Evolutionary conservation across 306 rosid species (phyloP).

Genomic region (Cicer bijugum): DNA sequence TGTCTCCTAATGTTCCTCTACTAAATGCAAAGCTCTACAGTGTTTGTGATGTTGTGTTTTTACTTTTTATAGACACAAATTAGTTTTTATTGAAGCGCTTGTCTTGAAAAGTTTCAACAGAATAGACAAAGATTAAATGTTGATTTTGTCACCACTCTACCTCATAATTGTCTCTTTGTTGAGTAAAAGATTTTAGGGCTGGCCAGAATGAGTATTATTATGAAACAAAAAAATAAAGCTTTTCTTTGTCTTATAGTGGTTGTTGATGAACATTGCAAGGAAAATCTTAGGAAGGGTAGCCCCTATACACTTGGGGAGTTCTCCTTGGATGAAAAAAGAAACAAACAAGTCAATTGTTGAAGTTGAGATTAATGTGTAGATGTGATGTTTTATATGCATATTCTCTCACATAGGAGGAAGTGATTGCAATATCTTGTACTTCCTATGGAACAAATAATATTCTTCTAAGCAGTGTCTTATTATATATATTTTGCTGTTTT

Average conservation of each 20-base stretch:
- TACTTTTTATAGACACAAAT: slow-evolving; percentile 44
- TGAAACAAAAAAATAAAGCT: slow-evolving; percentile 22
- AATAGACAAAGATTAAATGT: slow-evolving; percentile 42
- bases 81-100: slow-evolving; percentile 1
- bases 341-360: slow-evolving; percentile 35
- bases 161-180: slow-evolving; percentile 35
- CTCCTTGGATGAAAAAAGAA: slow-evolving; percentile 38
- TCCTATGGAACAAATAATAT: slow-evolving; percentile 38
- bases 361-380: background rate
- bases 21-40: slow-evolving; percentile 43
- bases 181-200: background rate
- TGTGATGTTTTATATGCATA: background rate
- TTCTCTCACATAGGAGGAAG: slow-evolving; percentile 35
- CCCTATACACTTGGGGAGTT: slow-evolving; percentile 40
- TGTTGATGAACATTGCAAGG: slow-evolving; percentile 44
- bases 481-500: too few species aligned
- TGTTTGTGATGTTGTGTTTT: slow-evolving; percentile 27
- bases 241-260: slow-evolving; percentile 26
- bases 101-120: slow-evolving; percentile 13
- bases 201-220: too few species aligned
- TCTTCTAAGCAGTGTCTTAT: slow-evolving; percentile 20
- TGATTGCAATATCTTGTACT: background rate
- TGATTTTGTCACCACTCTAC: slow-evolving; percentile 48
- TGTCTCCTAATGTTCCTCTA: background rate
- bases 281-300: slow-evolving; percentile 48